Conservation (phyloP, 2,329 filamentous ascomycete species). For the Alternaria solani region DNA sequence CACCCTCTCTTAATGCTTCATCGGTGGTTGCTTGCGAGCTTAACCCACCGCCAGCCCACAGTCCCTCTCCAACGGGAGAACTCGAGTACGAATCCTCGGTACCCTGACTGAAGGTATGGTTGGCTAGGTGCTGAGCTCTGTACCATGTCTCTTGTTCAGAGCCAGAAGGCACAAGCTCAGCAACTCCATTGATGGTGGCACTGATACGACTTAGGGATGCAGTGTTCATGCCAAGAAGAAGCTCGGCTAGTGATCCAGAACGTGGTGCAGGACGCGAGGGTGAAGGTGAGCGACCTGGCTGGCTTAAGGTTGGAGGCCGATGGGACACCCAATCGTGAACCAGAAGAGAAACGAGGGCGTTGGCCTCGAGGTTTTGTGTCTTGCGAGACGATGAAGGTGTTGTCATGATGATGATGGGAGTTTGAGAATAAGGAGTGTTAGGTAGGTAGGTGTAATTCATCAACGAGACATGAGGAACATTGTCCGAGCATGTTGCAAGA, state of each 20-base stretch:
- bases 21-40: slow-evolving; percentile 52
- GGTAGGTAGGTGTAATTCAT: slow-evolving; percentile 99
- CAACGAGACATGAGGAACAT: slow-evolving; percentile 88
- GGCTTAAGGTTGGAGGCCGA: slow-evolving; percentile 76
- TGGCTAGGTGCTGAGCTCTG: slow-evolving; percentile 82
- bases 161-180: slow-evolving; percentile 73
- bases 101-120: slow-evolving; percentile 78
- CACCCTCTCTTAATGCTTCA: slow-evolving; percentile 44
- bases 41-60: slow-evolving; percentile 59
- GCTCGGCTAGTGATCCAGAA: slow-evolving; percentile 77
- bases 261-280: slow-evolving; percentile 60
- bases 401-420: slow-evolving; percentile 84
- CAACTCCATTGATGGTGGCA: slow-evolving; percentile 91
- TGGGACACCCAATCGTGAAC: slow-evolving; percentile 99
- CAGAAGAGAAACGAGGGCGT: slow-evolving; percentile 89
- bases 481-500: slow-evolving; percentile 85
- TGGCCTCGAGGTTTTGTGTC: slow-evolving; percentile 80
- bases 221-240: slow-evolving; percentile 91
- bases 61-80: slow-evolving; percentile 47
- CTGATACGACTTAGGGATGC: slow-evolving; percentile 87
- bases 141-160: slow-evolving; percentile 87
- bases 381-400: slow-evolving; percentile 82
- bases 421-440: slow-evolving; percentile 69
- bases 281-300: slow-evolving; percentile 64
- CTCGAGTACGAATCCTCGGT: slow-evolving; percentile 40